phyloP scores from a whole-genome alignment of 192 early-diverging fungal genomes.

The Backusella mclennaniae region DNA sequence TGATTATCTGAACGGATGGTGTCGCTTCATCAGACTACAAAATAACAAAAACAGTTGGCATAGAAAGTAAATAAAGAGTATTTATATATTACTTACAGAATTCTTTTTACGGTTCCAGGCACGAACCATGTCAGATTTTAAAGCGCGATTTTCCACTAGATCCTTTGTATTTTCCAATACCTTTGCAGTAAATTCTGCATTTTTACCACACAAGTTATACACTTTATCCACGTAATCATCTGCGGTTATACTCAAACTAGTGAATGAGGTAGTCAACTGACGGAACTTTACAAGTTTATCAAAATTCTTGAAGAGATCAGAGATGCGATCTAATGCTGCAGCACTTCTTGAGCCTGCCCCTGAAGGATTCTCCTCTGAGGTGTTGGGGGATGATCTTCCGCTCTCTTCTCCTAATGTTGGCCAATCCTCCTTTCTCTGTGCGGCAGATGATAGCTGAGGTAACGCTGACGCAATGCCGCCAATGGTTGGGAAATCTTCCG shows the following conservation, averaged over 20 bases:
- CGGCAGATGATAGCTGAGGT: background rate
- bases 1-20: conserved; percentile 71
- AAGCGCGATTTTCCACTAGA: conserved; percentile 42
- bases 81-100: conserved; percentile 29
- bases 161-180: conserved; percentile 49
- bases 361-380: background rate
- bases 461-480: background rate
- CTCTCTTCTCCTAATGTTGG: conserved; percentile 23
- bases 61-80: background rate
- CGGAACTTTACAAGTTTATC: conserved; percentile 43
- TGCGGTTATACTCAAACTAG: conserved; percentile 36
- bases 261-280: conserved; percentile 41
- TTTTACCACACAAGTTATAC: conserved; percentile 37
- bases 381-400: background rate
- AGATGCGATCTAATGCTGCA: conserved; percentile 39
- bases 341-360: conserved; percentile 32
- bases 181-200: conserved; percentile 45
- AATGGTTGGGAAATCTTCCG: conserved; percentile 24
- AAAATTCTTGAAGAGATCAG: conserved; percentile 35
- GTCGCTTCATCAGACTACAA: conserved; percentile 36
- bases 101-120: conserved; percentile 68
- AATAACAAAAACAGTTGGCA: background rate
- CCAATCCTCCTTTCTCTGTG: conserved; percentile 16
- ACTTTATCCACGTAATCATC: conserved; percentile 42
- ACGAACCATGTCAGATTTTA: conserved; percentile 56